Evolutionary conservation across 208 protist genomes (phyloP).

Genomic region (Acanthamoeba culbertsoni): DNA sequence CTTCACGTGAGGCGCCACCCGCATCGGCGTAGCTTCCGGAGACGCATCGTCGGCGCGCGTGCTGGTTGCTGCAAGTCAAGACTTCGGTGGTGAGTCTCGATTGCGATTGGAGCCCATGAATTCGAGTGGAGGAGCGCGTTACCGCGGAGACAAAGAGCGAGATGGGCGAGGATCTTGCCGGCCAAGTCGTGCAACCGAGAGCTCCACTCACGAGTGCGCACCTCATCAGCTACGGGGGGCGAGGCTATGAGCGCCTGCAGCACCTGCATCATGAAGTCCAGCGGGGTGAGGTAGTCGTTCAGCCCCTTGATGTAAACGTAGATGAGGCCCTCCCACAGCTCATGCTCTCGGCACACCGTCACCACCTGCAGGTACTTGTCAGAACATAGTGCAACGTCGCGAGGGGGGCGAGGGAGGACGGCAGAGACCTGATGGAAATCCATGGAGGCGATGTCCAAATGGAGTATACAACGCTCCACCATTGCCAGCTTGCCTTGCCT

Average conservation of each 20-base stretch:
- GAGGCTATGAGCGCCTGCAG: background rate
- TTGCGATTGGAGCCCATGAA: no score
- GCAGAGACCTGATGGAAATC: constrained; percentile 69
- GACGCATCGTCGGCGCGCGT: background rate
- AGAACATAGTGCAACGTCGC: background rate
- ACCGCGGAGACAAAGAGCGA: background rate
- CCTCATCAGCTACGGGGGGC: background rate
- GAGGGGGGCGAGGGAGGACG: background rate
- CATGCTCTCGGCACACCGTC: constrained; percentile 63
- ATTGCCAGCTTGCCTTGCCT: constrained; percentile 9
- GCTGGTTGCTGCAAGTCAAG: background rate
- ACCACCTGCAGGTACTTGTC: background rate
- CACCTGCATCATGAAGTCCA: constrained; percentile 65
- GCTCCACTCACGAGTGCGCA: background rate
- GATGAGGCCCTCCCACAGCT: constrained; percentile 64
- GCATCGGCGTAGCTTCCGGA: background rate
- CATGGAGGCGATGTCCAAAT: constrained; percentile 66
- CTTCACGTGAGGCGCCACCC: background rate
- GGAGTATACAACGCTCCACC: constrained; percentile 71
- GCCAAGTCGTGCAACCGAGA: background rate
- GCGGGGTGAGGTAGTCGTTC: constrained; percentile 70
- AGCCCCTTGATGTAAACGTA: constrained; percentile 72
- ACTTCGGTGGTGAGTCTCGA: no score
- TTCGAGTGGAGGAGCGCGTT: background rate
- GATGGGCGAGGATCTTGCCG: background rate